Percentiles rank a stretch among this genome's conserved stretches.
Evolutionary conservation across 352 stramenopile genomes (phyloP).

Genomic region (Globisporangium alternatum): DNA sequence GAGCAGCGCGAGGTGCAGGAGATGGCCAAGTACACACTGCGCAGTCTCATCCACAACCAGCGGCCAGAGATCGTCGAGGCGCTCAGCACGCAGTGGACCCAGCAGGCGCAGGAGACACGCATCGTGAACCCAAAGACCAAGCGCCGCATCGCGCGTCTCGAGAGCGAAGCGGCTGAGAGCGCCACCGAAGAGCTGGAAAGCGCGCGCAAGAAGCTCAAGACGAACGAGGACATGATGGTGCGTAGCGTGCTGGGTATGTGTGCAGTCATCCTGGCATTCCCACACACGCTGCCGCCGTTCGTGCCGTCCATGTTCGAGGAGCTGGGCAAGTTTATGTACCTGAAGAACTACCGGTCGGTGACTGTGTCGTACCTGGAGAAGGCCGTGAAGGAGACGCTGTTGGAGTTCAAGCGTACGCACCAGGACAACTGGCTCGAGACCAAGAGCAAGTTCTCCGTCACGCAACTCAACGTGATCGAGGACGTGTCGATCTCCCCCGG

Average conservation of each 20-base stretch:
- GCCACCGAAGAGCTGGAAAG: conserved; percentile 31
- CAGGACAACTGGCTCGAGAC: conserved; percentile 83
- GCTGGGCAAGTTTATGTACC: conserved; percentile 64
- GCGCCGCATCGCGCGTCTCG: conserved; percentile 46
- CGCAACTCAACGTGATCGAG: conserved; percentile 72
- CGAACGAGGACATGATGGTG: conserved; percentile 51
- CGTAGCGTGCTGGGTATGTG: conserved; percentile 67
- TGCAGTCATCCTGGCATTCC: conserved; percentile 70
- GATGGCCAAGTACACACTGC: conserved; percentile 74
- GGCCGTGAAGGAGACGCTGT: conserved; percentile 70
- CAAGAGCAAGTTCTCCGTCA: conserved; percentile 51
- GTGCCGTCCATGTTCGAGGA: conserved; percentile 75
- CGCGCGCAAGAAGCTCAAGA: conserved; percentile 37
- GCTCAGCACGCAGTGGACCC: conserved; percentile 36
- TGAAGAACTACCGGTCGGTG: conserved; percentile 46
- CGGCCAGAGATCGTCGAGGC: conserved; percentile 28
- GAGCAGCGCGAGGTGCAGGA: conserved; percentile 77
- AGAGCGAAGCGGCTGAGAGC: conserved; percentile 21
- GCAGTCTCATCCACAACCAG: conserved; percentile 62
- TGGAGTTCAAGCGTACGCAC: conserved; percentile 83
- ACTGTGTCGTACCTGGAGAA: conserved; percentile 70
- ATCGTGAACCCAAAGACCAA: conserved; percentile 58
- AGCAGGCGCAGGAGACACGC: conserved; percentile 38
- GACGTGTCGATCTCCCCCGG: conserved; percentile 72
- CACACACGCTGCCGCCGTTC: conserved; percentile 65